Conservation (phyloP, 371 early-diverging fungal genomes). For the Mortierella polycephala region DNA sequence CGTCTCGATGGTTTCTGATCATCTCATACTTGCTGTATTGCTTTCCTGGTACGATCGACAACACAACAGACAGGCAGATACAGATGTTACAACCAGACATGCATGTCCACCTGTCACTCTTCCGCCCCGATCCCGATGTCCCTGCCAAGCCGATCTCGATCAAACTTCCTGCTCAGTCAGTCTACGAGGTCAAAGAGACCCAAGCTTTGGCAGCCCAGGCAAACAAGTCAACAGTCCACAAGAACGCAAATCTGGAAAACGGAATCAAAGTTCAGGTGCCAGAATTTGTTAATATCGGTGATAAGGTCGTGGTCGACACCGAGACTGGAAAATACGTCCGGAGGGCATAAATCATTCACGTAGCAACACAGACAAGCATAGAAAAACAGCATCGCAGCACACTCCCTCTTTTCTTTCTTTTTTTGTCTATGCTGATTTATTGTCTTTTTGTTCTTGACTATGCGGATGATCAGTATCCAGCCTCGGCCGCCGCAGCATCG, state of each 20-base stretch:
- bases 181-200: constrained; percentile 60
- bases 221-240: constrained; percentile 76
- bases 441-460: background rate
- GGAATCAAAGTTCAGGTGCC: constrained; percentile 81
- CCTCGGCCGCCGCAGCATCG: constrained; percentile 34
- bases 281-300: constrained; percentile 84
- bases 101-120: constrained; percentile 60
- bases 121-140: constrained; percentile 59
- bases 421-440: background rate
- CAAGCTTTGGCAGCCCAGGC: constrained; percentile 68
- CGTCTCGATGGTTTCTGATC: background rate
- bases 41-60: no score
- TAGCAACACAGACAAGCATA: background rate
- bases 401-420: background rate
- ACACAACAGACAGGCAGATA: constrained; percentile 39
- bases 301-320: constrained; percentile 79
- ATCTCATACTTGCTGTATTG: background rate
- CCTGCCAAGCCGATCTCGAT: constrained; percentile 61
- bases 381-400: background rate
- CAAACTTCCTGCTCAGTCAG: constrained; percentile 62
- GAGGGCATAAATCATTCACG: constrained; percentile 55
- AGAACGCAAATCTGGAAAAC: constrained; percentile 77
- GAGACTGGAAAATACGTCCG: constrained; percentile 72
- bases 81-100: constrained; percentile 64
- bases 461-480: constrained; percentile 14